Percentiles rank a stretch among this genome's conserved stretches.
phyloP scores from a whole-genome alignment of 257 asterid genomes.

The Nicotiana attenuata region DNA sequence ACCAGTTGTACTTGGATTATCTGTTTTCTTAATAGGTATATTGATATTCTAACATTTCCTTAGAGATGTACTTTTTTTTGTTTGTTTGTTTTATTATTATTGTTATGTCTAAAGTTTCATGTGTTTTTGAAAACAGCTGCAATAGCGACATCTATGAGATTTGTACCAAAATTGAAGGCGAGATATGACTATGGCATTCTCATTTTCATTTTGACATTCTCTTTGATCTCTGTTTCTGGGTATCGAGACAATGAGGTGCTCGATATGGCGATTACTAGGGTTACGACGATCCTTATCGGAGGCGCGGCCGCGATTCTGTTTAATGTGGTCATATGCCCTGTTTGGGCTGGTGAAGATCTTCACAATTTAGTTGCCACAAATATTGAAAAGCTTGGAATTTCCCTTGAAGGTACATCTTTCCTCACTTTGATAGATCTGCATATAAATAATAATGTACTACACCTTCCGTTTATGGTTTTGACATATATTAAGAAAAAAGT shows the following conservation, averaged over 20 bases:
- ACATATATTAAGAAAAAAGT: too few relatives aligned
- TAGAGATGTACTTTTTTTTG: not conserved
- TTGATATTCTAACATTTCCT: not conserved
- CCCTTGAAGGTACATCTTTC: conserved; percentile 39
- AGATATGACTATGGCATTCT: conserved; percentile 73
- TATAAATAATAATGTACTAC: too few relatives aligned
- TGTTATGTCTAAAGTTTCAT: not conserved
- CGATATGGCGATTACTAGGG: conserved; percentile 41
- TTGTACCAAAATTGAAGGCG: conserved; percentile 58
- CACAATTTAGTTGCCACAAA: conserved; percentile 50
- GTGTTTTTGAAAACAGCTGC: not conserved
- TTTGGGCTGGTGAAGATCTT: conserved; percentile 83
- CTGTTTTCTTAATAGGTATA: conserved; percentile 63
- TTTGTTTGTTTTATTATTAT: not conserved
- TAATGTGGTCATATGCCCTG: conserved; percentile 52
- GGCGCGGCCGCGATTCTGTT: conserved; percentile 43
- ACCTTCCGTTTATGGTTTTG: too few relatives aligned
- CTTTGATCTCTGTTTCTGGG: conserved; percentile 58
- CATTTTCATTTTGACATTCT: conserved; percentile 65
- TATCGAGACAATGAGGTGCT: conserved; percentile 39
- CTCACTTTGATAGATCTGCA: too few relatives aligned
- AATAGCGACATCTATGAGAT: conserved; percentile 49
- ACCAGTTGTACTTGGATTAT: conserved; percentile 52
- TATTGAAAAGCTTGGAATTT: conserved; percentile 47
- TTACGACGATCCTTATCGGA: conserved; percentile 54